Evolutionary conservation across 2,329 filamentous ascomycete genomes (phyloP).

Genomic region (Ceratocystis papillata): DNA sequence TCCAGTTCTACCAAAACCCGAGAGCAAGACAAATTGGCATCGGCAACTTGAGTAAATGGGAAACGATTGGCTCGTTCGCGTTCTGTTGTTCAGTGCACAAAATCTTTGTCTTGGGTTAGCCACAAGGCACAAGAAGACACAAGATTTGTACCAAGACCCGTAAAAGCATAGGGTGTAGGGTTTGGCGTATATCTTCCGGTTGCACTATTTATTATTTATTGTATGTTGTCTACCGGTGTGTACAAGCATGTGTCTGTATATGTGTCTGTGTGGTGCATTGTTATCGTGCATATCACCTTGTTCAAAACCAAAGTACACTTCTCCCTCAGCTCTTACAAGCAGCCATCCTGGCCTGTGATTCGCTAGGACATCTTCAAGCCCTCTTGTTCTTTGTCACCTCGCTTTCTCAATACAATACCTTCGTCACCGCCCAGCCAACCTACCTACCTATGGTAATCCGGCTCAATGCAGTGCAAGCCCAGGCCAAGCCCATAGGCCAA

Average conservation of each 20-base stretch:
- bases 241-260: neutral
- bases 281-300: neutral
- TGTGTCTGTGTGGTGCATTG: constrained; percentile 8
- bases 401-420: neutral
- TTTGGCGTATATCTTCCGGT: neutral
- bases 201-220: neutral
- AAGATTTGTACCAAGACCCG: neutral
- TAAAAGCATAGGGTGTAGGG: neutral
- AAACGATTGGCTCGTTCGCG: constrained; percentile 7
- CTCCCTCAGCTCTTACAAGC: neutral
- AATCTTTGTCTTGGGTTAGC: neutral
- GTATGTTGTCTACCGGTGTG: neutral
- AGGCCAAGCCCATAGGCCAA: no score
- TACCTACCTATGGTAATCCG: no score
- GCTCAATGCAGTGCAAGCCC: no score
- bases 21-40: constrained; percentile 5
- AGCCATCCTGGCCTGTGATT: neutral
- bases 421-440: neutral
- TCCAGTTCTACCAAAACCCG: neutral
- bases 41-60: neutral
- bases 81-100: constrained; percentile 2
- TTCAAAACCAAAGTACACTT: neutral
- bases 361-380: neutral
- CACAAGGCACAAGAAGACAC: neutral
- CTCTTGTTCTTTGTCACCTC: neutral